Evolutionary conservation across 2,329 filamentous ascomycete species (phyloP), one percentile per base, ranked within the genome.

Genomic region (Hypoxylon sp.): DNA sequence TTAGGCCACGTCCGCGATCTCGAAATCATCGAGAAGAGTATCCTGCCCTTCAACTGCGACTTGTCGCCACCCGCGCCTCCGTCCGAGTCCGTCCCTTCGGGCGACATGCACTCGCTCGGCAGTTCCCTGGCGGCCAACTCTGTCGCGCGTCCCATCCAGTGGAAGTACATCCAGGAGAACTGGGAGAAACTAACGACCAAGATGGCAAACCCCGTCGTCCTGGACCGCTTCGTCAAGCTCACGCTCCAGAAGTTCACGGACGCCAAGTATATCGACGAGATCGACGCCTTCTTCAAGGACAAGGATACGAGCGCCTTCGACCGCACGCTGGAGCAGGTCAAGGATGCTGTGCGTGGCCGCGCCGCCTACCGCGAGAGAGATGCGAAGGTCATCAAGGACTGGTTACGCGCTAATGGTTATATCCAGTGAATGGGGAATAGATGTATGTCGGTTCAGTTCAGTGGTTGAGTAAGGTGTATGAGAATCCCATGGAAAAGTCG

Each of bases 221-320:
- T 98, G 15, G 95, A 99, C 81, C 90, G 95, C 52, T 97, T 97
- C 81, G 83, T 99, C 74, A 90, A 92, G 73, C 85, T 92, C 73
- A 90, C 90, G 48, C 83, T 99, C 73, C 89, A 88, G 75, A 92
- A 92, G 77, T 98, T 97, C 78, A 88, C 92, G 2, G 90, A 93
- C 74, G 82, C 84, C 13, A 86, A 87, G 69, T 86, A 89, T 15
- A 87, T 93, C 69, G 85, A 89, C 71, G 93, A 98, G 59, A 96
- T 99, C 75, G 86, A 90, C 54, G 79, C 82, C 2, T 99, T 99
- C 85, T 99, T 98, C 84, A 86, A 88, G 74, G 87, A 88, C 75
- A 97, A 95, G 84, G 93, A 98, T 76, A 95, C 92, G 17, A 89
- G 89, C 75, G 92, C 90, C 53, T 98, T 94, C 80, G 92, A 97